These are phyloP conservation scores for Senecio squalidus DNA, from an alignment of 140 eudicot species.

Conservation along the genomic window DNA sequence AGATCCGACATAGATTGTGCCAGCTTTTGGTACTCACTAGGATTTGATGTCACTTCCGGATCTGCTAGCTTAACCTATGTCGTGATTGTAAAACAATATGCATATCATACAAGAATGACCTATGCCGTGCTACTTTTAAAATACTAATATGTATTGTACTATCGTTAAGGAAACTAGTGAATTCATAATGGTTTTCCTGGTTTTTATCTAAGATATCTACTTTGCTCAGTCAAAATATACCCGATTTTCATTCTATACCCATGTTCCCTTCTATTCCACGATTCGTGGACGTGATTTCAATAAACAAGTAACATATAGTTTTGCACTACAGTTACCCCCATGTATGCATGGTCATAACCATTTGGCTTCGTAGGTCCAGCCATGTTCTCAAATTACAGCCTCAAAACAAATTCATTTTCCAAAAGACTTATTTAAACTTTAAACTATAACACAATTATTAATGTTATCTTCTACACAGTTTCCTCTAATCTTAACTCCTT, in stretches of 20 bases:
- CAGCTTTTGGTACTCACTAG: slow-evolving; percentile 85
- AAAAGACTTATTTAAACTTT: not conserved
- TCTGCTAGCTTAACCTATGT: slow-evolving; percentile 82
- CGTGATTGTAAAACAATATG: slow-evolving; percentile 9
- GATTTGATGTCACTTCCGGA: slow-evolving; percentile 93
- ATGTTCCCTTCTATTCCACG: not conserved
- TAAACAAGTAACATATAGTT: not conserved
- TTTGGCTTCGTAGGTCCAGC: not conserved
- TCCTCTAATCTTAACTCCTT: slow-evolving; percentile 3
- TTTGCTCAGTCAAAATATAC: slow-evolving; percentile 1
- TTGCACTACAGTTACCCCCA: not conserved
- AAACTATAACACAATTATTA: not conserved
- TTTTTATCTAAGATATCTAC: not conserved
- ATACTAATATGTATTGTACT: no score
- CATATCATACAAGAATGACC: no score
- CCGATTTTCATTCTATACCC: not conserved
- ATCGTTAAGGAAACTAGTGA: not conserved
- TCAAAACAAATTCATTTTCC: not conserved
- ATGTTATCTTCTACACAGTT: not conserved
- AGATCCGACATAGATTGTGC: slow-evolving; percentile 93
- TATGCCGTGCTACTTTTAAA: slow-evolving; percentile 3
- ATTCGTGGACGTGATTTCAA: not conserved
- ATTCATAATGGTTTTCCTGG: not conserved
- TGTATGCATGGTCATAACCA: not conserved
- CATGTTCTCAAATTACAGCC: not conserved